A percentile compares a stretch with the other conserved stretches of the same genome.
These are phyloP conservation scores for Diplotaxis tenuifolia DNA, from an alignment of 345 rosid species.

Conservation along the genomic window DNA sequence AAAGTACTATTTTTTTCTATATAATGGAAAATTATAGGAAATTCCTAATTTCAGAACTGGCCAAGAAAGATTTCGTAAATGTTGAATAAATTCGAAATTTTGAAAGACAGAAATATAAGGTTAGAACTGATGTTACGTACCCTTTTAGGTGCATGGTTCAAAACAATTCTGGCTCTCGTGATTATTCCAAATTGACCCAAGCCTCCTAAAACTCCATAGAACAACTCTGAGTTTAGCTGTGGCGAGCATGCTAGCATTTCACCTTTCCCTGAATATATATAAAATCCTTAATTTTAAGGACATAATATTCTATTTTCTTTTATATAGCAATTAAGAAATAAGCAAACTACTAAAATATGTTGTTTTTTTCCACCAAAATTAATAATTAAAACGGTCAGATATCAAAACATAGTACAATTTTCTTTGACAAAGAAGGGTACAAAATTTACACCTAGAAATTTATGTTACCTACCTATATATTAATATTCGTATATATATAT, in stretches of 20 bases:
- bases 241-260: constrained; percentile 69
- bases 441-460: background rate
- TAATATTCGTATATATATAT: background rate
- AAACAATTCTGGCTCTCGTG: constrained; percentile 79
- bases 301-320: background rate
- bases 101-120: background rate
- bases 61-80: background rate
- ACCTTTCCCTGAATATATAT: constrained; percentile 66
- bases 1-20: background rate
- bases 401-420: background rate
- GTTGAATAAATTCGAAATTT: background rate
- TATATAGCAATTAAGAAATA: background rate
- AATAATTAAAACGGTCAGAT: background rate
- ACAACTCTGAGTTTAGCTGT: constrained; percentile 64
- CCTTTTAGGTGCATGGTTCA: constrained; percentile 77
- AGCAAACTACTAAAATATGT: background rate
- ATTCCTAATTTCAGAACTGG: background rate
- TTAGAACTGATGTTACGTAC: constrained; percentile 41
- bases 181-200: constrained; percentile 94
- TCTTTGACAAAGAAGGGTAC: background rate
- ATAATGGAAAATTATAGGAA: background rate
- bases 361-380: background rate
- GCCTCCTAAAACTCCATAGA: constrained; percentile 83
- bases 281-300: background rate
- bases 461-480: background rate